Conservation (phyloP, 2,329 filamentous ascomycete genomes). For the Cladophialophora bantiana region DNA sequence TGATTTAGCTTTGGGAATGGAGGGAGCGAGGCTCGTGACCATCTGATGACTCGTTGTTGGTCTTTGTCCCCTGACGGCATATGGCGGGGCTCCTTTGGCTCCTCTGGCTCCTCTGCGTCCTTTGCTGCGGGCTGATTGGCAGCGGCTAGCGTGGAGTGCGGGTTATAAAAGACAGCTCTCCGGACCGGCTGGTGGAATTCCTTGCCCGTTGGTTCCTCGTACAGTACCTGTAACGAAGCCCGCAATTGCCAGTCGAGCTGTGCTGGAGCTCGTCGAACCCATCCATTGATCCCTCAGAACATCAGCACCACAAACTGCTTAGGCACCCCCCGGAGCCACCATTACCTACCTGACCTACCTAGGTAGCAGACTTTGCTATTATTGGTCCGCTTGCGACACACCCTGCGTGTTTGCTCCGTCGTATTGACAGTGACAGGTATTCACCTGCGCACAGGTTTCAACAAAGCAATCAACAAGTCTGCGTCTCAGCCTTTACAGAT, state of each 20-base stretch:
- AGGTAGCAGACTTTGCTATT: not conserved
- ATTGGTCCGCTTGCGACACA: conserved; percentile 1
- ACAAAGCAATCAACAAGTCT: not conserved
- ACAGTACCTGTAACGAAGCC: conserved; percentile 8
- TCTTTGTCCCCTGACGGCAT: conserved; percentile 16
- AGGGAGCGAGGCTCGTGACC: conserved; percentile 14
- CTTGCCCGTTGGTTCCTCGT: conserved; percentile 9
- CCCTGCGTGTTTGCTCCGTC: conserved; percentile 1
- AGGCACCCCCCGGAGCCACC: not conserved
- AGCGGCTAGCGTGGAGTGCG: conserved; percentile 13
- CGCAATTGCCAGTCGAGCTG: conserved; percentile 5
- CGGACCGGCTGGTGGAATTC: conserved; percentile 10
- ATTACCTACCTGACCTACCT: not conserved
- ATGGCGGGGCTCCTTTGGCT: not conserved
- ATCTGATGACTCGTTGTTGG: not conserved
- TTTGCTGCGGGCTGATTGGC: conserved; percentile 15
- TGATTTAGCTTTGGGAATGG: conserved; percentile 2
- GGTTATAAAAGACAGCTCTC: conserved; percentile 17
- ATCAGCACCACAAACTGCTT: conserved; percentile 13
- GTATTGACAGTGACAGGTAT: conserved; percentile 6
- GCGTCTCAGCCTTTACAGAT: not conserved
- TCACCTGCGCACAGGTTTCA: conserved; percentile 1
- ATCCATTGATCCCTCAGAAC: conserved; percentile 14
- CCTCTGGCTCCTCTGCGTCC: not conserved
- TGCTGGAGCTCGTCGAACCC: conserved; percentile 14